Evolutionary conservation across 1,284 basidiomycete species (phyloP), one percentile per base, ranked within the genome.

Genomic region (Wallemia mellicola): DNA sequence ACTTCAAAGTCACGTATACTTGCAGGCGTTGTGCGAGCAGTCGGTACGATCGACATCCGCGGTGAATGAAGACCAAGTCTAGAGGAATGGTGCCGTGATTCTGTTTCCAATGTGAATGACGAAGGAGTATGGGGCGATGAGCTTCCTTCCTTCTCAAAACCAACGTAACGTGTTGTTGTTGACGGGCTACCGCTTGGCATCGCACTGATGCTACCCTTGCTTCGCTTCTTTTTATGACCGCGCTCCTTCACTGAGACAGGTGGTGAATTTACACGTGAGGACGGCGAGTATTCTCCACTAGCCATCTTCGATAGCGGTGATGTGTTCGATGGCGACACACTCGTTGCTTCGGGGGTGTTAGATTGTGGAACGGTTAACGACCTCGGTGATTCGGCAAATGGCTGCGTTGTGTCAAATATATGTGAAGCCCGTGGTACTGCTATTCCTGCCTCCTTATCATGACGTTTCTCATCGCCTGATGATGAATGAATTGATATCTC

Each of bases 1-100:
- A 99, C 83, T 68, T 96, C 89, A 67, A 99, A 99, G 71, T 99
- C 94, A 70, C 88, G 95, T 73, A 98, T 96, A 1, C 89, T 91
- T 1, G 92, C 83, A 0, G 86, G 82, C 5, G 81, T 81, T 15
- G 84, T 79, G 26, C 87, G 78, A 15, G 86, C 77, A 28, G 82
- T 71, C 0, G 86, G 83, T 0, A 81, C 81, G 7, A 77, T 75
- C 1, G 87, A 81, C 1, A 92, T 77, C 25, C 88, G 79, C 25
- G 92, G 91, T n/a, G 94, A 96, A 1, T 92, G 73, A 2, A 85
- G 85, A 0, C 38, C 38, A n/a, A 48, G 14, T 15, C 38, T 11
- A 11, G 38, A 48, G 5, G 5, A 11, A 11, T 11, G 38, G 14
- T n/a, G 14, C 5, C 38, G 38, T 15, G 38, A 48, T n/a, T 48